Evolutionary conservation across 805 yeast species (phyloP).

Genomic region (Wickerhamiella australiensis): DNA sequence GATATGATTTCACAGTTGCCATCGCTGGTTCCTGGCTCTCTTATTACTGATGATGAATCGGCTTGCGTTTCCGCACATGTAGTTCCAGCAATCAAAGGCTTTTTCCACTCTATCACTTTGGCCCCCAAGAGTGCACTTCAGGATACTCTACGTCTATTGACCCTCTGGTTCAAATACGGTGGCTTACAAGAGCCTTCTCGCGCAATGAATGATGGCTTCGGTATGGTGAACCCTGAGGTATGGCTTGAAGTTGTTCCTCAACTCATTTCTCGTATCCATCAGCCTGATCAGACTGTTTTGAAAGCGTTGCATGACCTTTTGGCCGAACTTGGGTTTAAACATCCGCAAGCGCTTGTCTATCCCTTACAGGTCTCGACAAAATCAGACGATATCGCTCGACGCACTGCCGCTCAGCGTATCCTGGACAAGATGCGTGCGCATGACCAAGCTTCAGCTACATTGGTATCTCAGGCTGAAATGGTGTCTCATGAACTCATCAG

Average conservation of each 20-base stretch:
- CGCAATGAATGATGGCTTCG: constrained; percentile 83
- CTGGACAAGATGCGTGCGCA: constrained; percentile 87
- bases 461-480: constrained; percentile 85
- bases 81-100: constrained; percentile 90
- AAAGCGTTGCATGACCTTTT: constrained; percentile 65
- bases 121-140: constrained; percentile 81
- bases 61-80: constrained; percentile 68
- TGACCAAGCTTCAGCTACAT: constrained; percentile 40
- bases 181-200: constrained; percentile 83
- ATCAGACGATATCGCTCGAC: constrained; percentile 80
- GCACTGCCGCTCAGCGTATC: constrained; percentile 81
- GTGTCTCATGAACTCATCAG: constrained; percentile 90
- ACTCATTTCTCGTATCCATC: constrained; percentile 89
- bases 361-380: constrained; percentile 94
- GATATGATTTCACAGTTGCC: constrained; percentile 10
- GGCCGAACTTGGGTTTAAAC: constrained; percentile 83
- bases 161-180: constrained; percentile 94
- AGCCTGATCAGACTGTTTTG: constrained; percentile 77
- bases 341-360: constrained; percentile 93
- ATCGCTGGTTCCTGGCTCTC: constrained; percentile 20
- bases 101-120: constrained; percentile 84
- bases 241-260: constrained; percentile 97
- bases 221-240: constrained; percentile 75
- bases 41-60: constrained; percentile 23
- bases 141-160: constrained; percentile 78